Evolutionary conservation across 176 grass and related monocot genomes (phyloP), one percentile per base, ranked within the genome.

Genomic region (Stipa capillata): DNA sequence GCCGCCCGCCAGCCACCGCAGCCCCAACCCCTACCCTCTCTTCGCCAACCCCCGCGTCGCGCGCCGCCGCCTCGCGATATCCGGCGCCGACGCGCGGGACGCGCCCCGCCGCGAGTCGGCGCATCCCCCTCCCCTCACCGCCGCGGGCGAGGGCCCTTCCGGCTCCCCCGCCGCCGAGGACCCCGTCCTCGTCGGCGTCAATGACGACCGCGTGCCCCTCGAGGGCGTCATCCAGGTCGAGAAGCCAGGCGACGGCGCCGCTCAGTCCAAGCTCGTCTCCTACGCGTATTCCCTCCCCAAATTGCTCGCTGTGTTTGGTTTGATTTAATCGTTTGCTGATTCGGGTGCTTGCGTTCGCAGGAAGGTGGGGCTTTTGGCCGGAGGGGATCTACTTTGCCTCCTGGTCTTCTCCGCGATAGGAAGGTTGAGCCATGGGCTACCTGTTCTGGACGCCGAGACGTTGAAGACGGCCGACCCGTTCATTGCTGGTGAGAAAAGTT

Each of bases 201-300:
- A 72, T 10, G 86, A 91, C 63, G 86, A 90, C 13, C 89, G 81
- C 35, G 94, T 94, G 49, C 91, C 90, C 39, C 75, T 97, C 4
- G 94, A 94, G 74, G 94, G 91, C 72, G 94, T 97, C 68, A 97
- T 91, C 76, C 86, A 87, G 89, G 63, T 94, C 39, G 91, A 94
- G 53, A 91, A 80, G 82, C 82, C 89, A 12, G 85, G 73, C 20
- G 78, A 16, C 4, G 50, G 33, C 36, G 50, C 47, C 41, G 47
- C 73, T 12, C 87, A 88, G 65, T 69, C 84, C 18, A 99, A 99
- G 81, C 78, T 99, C 51, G 78, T 91, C 53, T 93, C 96, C 53
- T 93, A 85, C 81, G 92, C 85, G 96, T 99, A 93, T 71, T 39
- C 73, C 4, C 24, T 87, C 69, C 40, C 15, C 23, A 2, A n/a